These are phyloP conservation scores for Cyclotella distinguenda DNA, from an alignment of 108 stramenopile species.

Conservation along the genomic window DNA sequence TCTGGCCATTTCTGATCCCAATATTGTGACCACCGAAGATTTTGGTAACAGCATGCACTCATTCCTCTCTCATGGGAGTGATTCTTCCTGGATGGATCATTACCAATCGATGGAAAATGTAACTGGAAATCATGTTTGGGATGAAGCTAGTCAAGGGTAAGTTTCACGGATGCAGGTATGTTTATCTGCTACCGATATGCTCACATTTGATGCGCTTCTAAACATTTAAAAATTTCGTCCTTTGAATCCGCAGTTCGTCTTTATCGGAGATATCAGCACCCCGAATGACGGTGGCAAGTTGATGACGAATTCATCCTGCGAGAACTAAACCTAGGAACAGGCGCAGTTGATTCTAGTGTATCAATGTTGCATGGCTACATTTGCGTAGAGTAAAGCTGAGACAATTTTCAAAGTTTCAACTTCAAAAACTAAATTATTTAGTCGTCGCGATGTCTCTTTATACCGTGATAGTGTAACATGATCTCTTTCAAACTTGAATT, in stretches of 20 bases:
- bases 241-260: slow-evolving; percentile 4
- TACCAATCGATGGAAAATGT: slow-evolving; percentile 40
- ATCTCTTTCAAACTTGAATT: not conserved
- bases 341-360: too few species aligned
- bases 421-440: too few species aligned
- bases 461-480: not conserved
- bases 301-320: not conserved
- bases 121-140: slow-evolving; percentile 16
- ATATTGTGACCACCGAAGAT: slow-evolving; percentile 17
- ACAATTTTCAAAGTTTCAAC: too few species aligned
- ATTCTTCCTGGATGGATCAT: slow-evolving; percentile 34
- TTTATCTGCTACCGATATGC: not conserved
- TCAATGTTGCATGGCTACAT: too few species aligned
- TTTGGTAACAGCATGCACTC: slow-evolving; percentile 30
- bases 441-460: too few species aligned
- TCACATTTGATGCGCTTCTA: not conserved
- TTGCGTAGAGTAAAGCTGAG: too few species aligned
- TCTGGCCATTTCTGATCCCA: slow-evolving; percentile 21
- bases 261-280: slow-evolving; percentile 28
- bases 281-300: slow-evolving; percentile 10
- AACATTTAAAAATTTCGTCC: not conserved
- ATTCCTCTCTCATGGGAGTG: slow-evolving; percentile 23
- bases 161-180: slow-evolving; percentile 15
- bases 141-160: slow-evolving; percentile 29
- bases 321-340: too few species aligned